phyloP scores from a whole-genome alignment of 2,329 filamentous ascomycete species.

The Colletotrichum scovillei region DNA sequence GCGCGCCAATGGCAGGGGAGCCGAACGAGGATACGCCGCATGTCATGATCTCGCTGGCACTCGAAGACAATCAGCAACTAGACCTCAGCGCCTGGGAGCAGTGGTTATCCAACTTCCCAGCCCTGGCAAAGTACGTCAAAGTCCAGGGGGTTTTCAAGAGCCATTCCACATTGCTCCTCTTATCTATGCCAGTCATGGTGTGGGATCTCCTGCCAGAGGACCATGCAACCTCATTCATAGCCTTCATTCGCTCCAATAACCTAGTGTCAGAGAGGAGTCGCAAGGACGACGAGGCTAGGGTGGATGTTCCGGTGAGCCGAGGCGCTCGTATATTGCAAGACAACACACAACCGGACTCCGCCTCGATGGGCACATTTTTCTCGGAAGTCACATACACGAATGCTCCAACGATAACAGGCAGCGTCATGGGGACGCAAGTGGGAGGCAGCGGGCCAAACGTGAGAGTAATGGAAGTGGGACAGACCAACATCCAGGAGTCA shows the following conservation, averaged over 20 bases:
- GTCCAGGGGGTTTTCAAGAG: slow-evolving; percentile 72
- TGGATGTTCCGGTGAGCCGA: neutral
- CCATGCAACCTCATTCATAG: slow-evolving; percentile 65
- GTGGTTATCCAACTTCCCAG: slow-evolving; percentile 67
- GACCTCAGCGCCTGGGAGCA: slow-evolving; percentile 70
- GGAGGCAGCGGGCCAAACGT: neutral
- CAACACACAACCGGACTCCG: neutral
- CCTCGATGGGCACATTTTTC: slow-evolving; percentile 22
- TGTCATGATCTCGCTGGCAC: slow-evolving; percentile 69
- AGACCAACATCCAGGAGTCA: neutral
- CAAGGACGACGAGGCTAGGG: neutral
- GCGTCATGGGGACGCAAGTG: neutral
- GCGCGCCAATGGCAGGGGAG: slow-evolving; percentile 43
- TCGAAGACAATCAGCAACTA: slow-evolving; percentile 67
- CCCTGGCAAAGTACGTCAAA: slow-evolving; percentile 69
- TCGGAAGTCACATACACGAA: slow-evolving; percentile 23
- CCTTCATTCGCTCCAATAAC: slow-evolving; percentile 34
- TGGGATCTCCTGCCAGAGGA: slow-evolving; percentile 71
- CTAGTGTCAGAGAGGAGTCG: slow-evolving; percentile 2
- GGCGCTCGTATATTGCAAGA: neutral
- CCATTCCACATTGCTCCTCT: slow-evolving; percentile 67
- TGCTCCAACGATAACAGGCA: slow-evolving; percentile 1
- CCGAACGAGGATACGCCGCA: slow-evolving; percentile 68
- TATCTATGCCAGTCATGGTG: slow-evolving; percentile 69
- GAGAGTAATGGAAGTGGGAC: neutral